Conservation (phyloP, 257 asterid genomes). For the Voacanga thouarsii region DNA sequence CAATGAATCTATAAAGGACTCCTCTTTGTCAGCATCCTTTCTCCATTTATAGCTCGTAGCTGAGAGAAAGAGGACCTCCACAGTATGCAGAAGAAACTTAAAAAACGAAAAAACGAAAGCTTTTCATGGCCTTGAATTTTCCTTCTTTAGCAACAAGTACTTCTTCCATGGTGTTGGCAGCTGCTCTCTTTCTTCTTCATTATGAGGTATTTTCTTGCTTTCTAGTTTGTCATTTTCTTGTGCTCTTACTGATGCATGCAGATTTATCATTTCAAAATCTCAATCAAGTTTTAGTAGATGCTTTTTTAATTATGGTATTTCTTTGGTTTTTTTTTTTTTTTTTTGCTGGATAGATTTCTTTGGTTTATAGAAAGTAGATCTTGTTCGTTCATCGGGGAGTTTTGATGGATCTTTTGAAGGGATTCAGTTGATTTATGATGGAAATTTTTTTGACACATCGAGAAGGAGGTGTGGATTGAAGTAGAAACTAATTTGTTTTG, state of each 20-base stretch:
- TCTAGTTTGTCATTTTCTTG: neutral
- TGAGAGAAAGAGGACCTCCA: neutral
- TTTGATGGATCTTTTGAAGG: too few relatives aligned
- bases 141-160: neutral
- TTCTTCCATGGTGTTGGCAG: neutral
- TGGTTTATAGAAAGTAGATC: too few relatives aligned
- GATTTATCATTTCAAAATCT: neutral
- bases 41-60: neutral
- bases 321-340: too few relatives aligned
- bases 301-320: too few relatives aligned
- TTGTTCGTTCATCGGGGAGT: too few relatives aligned
- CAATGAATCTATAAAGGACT: slow-evolving; percentile 19
- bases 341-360: too few relatives aligned
- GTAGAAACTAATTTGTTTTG: too few relatives aligned
- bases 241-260: neutral
- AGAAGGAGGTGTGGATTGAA: too few relatives aligned
- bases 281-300: too few relatives aligned
- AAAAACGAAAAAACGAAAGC: too few relatives aligned
- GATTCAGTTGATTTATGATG: too few relatives aligned
- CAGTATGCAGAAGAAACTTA: neutral
- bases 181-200: neutral
- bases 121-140: neutral
- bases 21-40: neutral
- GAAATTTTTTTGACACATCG: too few relatives aligned
- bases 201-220: neutral